A percentile compares a stretch with the other conserved stretches of the same genome.
Evolutionary conservation across 371 early-diverging fungal species (phyloP).

Genomic region (Mortierella sp.): DNA sequence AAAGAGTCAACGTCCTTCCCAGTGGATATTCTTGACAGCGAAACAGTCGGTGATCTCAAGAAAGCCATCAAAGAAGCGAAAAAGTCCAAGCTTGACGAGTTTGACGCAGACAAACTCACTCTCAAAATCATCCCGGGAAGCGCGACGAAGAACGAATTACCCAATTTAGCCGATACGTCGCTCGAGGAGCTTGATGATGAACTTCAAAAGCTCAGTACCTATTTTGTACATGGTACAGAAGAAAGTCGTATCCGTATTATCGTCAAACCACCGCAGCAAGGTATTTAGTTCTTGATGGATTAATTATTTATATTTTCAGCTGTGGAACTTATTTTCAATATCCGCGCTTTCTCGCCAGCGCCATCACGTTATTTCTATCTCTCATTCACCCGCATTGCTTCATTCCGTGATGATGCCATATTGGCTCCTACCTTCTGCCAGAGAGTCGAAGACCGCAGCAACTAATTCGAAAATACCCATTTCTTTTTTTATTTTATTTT

Average conservation of each 20-base stretch:
- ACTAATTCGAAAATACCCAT: too few species aligned
- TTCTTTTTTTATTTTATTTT: too few species aligned
- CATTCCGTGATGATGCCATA: too few species aligned
- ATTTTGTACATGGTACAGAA: not conserved
- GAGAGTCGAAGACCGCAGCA: too few species aligned
- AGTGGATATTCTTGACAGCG: not conserved
- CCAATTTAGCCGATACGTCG: not conserved
- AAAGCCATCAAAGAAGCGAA: not conserved
- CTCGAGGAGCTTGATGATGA: not conserved
- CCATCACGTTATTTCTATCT: too few species aligned
- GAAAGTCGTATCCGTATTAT: not conserved
- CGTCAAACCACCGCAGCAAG: not conserved
- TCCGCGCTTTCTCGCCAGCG: too few species aligned
- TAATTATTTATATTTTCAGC: not conserved
- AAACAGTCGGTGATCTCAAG: not conserved
- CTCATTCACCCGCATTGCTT: too few species aligned
- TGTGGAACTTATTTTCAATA: not conserved
- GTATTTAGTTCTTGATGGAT: not conserved
- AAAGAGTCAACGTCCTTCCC: not conserved
- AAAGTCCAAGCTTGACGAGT: not conserved
- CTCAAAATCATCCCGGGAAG: slow-evolving; percentile 1
- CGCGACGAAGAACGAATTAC: not conserved
- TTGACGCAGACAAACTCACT: not conserved
- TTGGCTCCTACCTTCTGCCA: too few species aligned
- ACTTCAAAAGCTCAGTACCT: not conserved